Conservation (phyloP, 2,329 filamentous ascomycete species). For the Phyllosticta citrichinensis region DNA sequence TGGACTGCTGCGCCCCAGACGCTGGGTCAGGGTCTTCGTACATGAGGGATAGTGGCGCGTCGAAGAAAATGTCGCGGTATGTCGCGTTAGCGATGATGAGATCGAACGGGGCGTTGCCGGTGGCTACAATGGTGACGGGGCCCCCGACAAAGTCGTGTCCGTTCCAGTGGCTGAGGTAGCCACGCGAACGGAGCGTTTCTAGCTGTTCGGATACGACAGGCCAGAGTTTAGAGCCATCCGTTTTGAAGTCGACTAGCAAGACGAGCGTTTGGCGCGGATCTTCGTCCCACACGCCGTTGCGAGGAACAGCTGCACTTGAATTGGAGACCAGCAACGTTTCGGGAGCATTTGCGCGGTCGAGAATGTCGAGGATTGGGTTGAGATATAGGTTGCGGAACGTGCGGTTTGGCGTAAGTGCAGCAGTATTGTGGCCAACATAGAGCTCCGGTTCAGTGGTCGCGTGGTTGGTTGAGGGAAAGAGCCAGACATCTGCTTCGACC, state of each 20-base stretch:
- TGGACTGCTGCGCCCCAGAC: background rate
- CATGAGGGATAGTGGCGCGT: conserved; percentile 37
- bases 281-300: conserved; percentile 42
- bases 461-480: conserved; percentile 26
- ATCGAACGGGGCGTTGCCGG: conserved; percentile 43
- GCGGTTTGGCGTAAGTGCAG: conserved; percentile 34
- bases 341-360: conserved; percentile 40
- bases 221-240: conserved; percentile 25
- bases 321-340: background rate
- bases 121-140: conserved; percentile 44
- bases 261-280: conserved; percentile 39
- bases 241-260: conserved; percentile 44
- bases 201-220: conserved; percentile 33
- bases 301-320: conserved; percentile 14
- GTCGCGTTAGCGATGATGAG: conserved; percentile 36
- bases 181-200: conserved; percentile 36
- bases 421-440: conserved; percentile 44
- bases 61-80: conserved; percentile 47
- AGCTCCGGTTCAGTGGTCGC: conserved; percentile 33
- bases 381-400: conserved; percentile 45
- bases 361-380: conserved; percentile 39
- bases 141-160: conserved; percentile 31
- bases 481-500: conserved; percentile 50
- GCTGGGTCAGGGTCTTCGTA: conserved; percentile 17
- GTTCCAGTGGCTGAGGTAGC: conserved; percentile 43